These are phyloP conservation scores for Pholiota adiposa DNA, from an alignment of 1,284 basidiomycete genomes.

Conservation along the genomic window DNA sequence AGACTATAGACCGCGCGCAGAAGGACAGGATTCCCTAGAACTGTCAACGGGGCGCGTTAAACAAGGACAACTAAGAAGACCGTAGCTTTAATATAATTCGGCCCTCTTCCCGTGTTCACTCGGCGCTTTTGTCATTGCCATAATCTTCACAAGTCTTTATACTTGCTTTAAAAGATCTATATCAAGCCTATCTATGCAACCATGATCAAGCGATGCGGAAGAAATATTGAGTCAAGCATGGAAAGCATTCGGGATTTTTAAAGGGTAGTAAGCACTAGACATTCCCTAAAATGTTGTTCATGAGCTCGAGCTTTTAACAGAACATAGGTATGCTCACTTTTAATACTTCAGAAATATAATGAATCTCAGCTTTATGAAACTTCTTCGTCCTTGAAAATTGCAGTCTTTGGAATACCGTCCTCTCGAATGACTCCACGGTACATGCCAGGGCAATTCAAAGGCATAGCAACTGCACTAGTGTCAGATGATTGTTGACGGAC, in stretches of 20 bases:
- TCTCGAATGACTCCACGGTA: conserved; percentile 74
- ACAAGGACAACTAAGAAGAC: background rate
- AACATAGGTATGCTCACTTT: no score
- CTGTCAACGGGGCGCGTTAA: background rate
- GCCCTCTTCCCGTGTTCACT: no score
- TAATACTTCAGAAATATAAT: background rate
- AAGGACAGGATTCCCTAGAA: background rate
- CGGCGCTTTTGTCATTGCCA: no score
- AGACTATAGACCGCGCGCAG: background rate
- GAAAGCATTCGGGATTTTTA: no score
- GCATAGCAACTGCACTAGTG: conserved; percentile 42
- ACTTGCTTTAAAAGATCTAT: no score
- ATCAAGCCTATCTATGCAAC: no score
- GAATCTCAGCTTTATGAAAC: conserved; percentile 31
- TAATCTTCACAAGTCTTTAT: no score
- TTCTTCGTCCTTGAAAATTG: conserved; percentile 77
- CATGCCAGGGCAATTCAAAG: conserved; percentile 80
- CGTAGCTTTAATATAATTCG: background rate
- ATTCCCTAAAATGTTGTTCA: no score
- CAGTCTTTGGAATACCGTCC: conserved; percentile 71
- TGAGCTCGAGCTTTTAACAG: no score
- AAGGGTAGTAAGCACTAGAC: no score
- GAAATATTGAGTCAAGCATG: no score
- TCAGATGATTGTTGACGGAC: background rate
- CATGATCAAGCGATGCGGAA: no score